Percentiles rank a stretch among this genome's conserved stretches.
phyloP scores from a whole-genome alignment of 371 early-diverging fungal genomes.

The Circinella minor region DNA sequence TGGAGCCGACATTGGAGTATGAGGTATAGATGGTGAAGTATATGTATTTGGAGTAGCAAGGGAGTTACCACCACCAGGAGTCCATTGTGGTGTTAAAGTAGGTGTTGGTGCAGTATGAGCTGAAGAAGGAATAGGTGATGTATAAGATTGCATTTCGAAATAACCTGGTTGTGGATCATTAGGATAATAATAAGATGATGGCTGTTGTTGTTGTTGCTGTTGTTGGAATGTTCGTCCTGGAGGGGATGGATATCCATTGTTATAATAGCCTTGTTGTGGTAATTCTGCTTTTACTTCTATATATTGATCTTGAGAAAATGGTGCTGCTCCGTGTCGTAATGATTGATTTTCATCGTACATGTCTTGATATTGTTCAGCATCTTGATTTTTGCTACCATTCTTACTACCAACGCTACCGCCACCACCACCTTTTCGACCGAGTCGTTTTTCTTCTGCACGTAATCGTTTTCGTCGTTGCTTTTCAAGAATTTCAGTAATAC shows the following conservation, averaged over 20 bases:
- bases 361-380: constrained; percentile 5
- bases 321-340: constrained; percentile 11
- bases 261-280: neutral
- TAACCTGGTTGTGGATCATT: neutral
- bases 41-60: too few relatives aligned
- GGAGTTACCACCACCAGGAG: too few relatives aligned
- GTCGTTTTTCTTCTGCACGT: constrained; percentile 28
- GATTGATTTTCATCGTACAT: constrained; percentile 19
- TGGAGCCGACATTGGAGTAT: constrained; percentile 1
- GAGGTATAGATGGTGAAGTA: neutral
- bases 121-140: constrained; percentile 7
- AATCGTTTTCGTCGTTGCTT: constrained; percentile 41
- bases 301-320: neutral
- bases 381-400: constrained; percentile 23
- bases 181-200: constrained; percentile 10
- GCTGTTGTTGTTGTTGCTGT: neutral
- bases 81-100: neutral
- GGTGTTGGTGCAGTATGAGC: neutral
- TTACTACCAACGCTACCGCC: neutral
- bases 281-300: constrained; percentile 6
- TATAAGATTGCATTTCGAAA: constrained; percentile 21
- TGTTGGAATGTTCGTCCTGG: neutral
- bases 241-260: constrained; percentile 1
- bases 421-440: constrained; percentile 13
- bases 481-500: constrained; percentile 40